Evolutionary conservation across 139 green algal species (phyloP).

Genomic region (Choricystis sp.): DNA sequence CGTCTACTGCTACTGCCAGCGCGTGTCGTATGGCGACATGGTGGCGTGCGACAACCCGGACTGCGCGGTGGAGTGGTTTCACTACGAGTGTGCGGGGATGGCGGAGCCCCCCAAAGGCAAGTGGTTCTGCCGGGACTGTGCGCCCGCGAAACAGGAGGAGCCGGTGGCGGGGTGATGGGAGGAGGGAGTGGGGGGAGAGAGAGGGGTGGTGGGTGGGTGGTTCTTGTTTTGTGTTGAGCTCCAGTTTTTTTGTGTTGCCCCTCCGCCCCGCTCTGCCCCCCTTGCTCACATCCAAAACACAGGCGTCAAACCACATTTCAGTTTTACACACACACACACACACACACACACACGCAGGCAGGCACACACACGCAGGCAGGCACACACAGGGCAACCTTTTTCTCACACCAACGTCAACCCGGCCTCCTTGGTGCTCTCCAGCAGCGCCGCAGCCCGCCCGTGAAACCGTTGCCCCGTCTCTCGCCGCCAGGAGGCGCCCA

Average conservation of each 20-base stretch:
- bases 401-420: slow-evolving; percentile 17
- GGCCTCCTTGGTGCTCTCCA: slow-evolving; percentile 12
- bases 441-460: slow-evolving; percentile 17
- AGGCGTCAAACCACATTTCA: neutral
- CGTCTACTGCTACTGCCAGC: slow-evolving; percentile 69
- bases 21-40: slow-evolving; percentile 60
- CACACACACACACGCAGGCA: neutral
- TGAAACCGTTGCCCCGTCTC: slow-evolving; percentile 23
- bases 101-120: slow-evolving; percentile 17
- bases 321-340: neutral
- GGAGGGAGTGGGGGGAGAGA: neutral
- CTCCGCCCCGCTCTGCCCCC: neutral
- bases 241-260: neutral
- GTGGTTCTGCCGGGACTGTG: neutral
- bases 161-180: neutral
- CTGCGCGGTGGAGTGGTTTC: slow-evolving; percentile 82
- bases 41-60: slow-evolving; percentile 74
- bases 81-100: slow-evolving; percentile 72
- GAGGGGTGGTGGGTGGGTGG: neutral
- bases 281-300: neutral
- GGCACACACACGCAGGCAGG: neutral
- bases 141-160: neutral
- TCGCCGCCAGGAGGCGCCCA: slow-evolving; percentile 21
- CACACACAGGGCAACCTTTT: neutral
- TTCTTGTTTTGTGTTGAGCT: neutral